Evolutionary conservation across 495 filamentous ascomycete species (phyloP), one percentile per base, ranked within the genome.

Genomic region (Penicillium maclennaniae): DNA sequence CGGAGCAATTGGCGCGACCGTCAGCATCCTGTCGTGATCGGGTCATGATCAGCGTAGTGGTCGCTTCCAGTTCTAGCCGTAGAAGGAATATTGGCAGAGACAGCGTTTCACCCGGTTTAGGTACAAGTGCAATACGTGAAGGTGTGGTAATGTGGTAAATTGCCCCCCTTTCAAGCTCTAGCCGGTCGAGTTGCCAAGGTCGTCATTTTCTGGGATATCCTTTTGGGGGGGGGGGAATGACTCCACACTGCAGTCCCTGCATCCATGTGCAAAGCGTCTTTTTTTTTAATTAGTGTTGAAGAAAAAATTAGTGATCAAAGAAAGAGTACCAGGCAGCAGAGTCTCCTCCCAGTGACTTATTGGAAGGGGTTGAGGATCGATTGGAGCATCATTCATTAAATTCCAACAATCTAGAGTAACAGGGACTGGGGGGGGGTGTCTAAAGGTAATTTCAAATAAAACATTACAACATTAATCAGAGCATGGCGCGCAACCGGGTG

Each of bases 401-500:
- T 20, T 20, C 34, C 45, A 49, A 55, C 34, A 42, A 51, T 56
- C 53, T 56, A 56, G 43, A 43, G 40, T 23, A 16, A 50, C 48
- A 50, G 25, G 25, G 23, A 41, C 14, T 23, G 34, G 23, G 47
- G 10, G 17, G 37, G 34, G 23, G 47, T 21, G 17, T 50, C 48
- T 43, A 50, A 50, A 42, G 31, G 31, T 34, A 40, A 40, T 16
- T 16, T 19, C 38, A 17, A 40, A 17, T 19, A 7, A 40, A 37
- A 14, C 38, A 40, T n/a, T n/a, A n/a, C n/a, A 19, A 40, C 4
- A 31, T 9, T 52, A 34, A 34, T 68, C 54, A 74, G 55, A 73
- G 66, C 71, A 73, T 73, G 48, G 71, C 69, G 49, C 72, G 69
- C 44, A 73, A 50, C 45, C 56, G 63, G 55, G 69, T 71, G 64